Evolutionary conservation across 2,329 filamentous ascomycete genomes (phyloP).

Genomic region (Parascedosporium putredinis): DNA sequence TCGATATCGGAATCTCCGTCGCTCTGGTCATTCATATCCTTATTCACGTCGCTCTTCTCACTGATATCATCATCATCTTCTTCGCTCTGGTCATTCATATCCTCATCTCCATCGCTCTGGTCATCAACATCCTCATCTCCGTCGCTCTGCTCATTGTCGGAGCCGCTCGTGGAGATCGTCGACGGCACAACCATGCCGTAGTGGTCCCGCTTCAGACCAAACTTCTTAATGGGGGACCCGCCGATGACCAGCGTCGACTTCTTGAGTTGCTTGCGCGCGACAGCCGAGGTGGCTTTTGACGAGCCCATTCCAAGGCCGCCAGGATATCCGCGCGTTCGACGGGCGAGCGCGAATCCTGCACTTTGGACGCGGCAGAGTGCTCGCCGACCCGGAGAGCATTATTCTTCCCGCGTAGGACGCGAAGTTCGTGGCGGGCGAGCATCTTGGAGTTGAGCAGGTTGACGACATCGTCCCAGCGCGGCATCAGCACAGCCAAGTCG

Average conservation of each 20-base stretch:
- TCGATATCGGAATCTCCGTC: no score
- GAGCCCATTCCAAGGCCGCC: background rate
- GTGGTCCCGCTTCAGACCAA: background rate
- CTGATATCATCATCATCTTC: no score
- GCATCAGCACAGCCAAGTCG: background rate
- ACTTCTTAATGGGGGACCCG: background rate
- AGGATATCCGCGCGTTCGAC: background rate
- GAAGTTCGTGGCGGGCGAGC: background rate
- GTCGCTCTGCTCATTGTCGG: background rate
- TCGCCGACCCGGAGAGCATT: background rate
- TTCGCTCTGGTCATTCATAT: no score
- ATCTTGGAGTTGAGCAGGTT: background rate
- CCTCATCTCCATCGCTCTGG: background rate
- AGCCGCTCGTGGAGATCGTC: background rate
- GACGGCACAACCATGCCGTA: background rate
- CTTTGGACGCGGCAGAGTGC: background rate
- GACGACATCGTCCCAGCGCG: background rate
- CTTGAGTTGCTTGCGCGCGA: background rate
- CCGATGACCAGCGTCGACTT: background rate
- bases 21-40: no score
- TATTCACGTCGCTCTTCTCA: no score
- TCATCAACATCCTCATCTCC: background rate
- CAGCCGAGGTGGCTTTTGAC: background rate
- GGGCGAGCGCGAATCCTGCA: background rate
- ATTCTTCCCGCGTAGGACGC: background rate